Conservation (phyloP, 208 protist genomes). For the Porcisia deanei region DNA sequence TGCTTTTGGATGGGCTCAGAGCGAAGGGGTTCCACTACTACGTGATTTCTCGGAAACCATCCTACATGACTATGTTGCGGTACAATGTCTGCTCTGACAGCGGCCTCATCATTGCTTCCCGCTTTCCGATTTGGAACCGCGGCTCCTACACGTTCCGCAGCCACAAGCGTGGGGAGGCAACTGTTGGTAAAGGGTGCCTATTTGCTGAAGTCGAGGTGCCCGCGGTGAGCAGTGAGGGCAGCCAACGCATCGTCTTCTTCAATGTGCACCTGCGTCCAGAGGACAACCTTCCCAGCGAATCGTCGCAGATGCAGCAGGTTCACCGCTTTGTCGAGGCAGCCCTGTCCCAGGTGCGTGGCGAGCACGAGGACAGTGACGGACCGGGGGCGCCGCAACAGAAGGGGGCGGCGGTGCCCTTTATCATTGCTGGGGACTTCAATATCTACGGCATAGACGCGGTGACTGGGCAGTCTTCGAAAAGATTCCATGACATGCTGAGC, state of each 20-base stretch:
- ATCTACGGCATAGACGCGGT: conserved; percentile 71
- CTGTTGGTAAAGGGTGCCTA: conserved; percentile 72
- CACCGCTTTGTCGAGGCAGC: conserved; percentile 67
- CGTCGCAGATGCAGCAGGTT: conserved; percentile 78
- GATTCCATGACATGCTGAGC: conserved; percentile 60
- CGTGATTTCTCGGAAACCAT: conserved; percentile 83
- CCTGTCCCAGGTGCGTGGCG: conserved; percentile 52
- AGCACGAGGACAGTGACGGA: not conserved
- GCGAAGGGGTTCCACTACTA: conserved; percentile 81
- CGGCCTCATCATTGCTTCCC: conserved; percentile 86
- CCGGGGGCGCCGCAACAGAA: not conserved
- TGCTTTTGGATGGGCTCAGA: conserved; percentile 72
- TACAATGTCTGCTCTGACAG: conserved; percentile 81
- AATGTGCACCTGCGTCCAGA: conserved; percentile 85
- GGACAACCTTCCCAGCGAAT: conserved; percentile 51
- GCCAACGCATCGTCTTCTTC: conserved; percentile 70
- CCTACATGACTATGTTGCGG: conserved; percentile 80
- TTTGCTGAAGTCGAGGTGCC: conserved; percentile 86
- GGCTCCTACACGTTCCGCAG: conserved; percentile 86
- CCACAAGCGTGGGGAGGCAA: conserved; percentile 37
- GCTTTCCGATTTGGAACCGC: conserved; percentile 78
- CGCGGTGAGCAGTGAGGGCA: conserved; percentile 14
- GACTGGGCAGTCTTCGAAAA: conserved; percentile 45
- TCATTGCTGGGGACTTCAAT: conserved; percentile 87
- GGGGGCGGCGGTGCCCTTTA: conserved; percentile 48